Conservation (phyloP, 108 stramenopile genomes). For the Bacterosira constricta region DNA sequence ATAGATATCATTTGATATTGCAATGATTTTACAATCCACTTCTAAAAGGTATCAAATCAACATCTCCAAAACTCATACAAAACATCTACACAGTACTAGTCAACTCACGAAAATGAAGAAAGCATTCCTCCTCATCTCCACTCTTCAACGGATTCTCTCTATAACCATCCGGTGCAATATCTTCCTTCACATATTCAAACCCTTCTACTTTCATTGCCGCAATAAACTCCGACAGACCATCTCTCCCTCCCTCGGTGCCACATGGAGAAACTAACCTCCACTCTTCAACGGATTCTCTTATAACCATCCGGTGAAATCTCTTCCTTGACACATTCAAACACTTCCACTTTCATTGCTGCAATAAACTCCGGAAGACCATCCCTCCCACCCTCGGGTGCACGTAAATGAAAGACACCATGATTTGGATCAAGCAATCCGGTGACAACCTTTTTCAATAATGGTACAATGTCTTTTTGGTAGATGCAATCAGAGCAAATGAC, state of each 20-base stretch:
- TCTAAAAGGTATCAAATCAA: too few species aligned
- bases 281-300: constrained; percentile 61
- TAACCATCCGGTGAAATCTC: constrained; percentile 55
- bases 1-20: too few species aligned
- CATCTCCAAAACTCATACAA: constrained; percentile 69
- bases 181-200: constrained; percentile 10
- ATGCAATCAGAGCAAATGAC: constrained; percentile 89
- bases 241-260: constrained; percentile 27
- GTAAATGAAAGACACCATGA: constrained; percentile 58
- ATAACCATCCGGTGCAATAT: constrained; percentile 14
- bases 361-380: constrained; percentile 71
- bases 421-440: constrained; percentile 50
- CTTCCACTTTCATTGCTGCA: constrained; percentile 52
- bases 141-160: constrained; percentile 37
- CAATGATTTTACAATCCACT: too few species aligned
- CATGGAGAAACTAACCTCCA: constrained; percentile 30
- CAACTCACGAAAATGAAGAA: constrained; percentile 81
- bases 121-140: constrained; percentile 60
- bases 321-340: constrained; percentile 34
- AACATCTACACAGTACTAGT: constrained; percentile 57
- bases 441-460: constrained; percentile 67
- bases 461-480: constrained; percentile 81
- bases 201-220: constrained; percentile 13
- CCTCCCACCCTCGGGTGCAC: constrained; percentile 60
- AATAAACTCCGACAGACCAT: constrained; percentile 37